Base-by-base conservation (phyloP, 2,329 filamentous ascomycete species). In the Colletotrichum salicis region DNA sequence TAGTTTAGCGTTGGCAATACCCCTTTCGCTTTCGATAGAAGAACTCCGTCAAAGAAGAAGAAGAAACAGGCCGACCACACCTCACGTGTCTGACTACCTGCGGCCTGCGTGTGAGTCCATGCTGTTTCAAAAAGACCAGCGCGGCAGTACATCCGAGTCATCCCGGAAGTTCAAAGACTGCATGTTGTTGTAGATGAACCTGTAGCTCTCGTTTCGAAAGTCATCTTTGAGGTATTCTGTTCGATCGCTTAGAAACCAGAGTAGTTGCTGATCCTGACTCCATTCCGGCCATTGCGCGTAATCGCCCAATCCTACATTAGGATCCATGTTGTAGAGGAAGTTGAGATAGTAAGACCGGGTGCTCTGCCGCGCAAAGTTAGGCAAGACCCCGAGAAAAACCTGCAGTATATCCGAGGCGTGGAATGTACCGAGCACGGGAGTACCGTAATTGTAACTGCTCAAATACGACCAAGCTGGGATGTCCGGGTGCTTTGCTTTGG, bases 381-480 rank as follows among this genome's bases (percentile, higher is more conserved):
- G 87, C 60, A 88, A 77, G 13, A 92, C 80, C 0, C 91, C 91
- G 70, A 88, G 91, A 74, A 94, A 94, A 0, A 93, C 87, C 78
- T 93, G 89, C 4, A 94, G 75, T 1, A 95, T 76, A 75, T 95
- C 93, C 1, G 87, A 89, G 15, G 82, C 91, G 79, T 96, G 94
- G 81, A 94, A 93, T 0, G 93, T 95, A 22, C 94, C 94, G 0
- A 96, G 80, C 59, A 95, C 81, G 0, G 93, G 91, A 0, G 90
- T 92, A 11, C 91, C 91, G 78, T 91, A 90, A 82, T 92, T 81
- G 81, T 95, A 95, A 0, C 90, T 91, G 0, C 91, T 83, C 1
- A 96, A 86, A 81, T 95, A 96, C 0, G 91, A 94, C 92, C 93
- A 96, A 1, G 85, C 83, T 0, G 90, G 89, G 0, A 94, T 89